Evolutionary conservation across 2,329 filamentous ascomycete genomes (phyloP).

Genomic region (Gaeumannomyces tritici): DNA sequence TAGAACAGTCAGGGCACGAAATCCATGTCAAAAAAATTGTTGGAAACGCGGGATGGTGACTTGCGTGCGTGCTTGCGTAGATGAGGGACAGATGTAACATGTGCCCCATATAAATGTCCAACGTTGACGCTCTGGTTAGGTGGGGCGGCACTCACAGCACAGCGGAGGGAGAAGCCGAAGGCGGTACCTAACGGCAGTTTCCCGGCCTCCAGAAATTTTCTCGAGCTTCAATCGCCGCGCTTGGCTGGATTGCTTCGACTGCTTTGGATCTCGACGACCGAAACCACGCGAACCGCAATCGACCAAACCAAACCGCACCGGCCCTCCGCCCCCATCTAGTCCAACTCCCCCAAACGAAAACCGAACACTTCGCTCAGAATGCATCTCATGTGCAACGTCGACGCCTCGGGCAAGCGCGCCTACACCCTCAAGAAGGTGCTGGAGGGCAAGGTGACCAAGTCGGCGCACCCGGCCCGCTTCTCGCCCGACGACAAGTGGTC

Average conservation of each 20-base stretch:
- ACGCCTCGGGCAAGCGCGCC: constrained; percentile 71
- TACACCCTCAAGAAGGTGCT: constrained; percentile 94
- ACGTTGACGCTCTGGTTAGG: too few relatives aligned
- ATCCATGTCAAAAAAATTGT: too few relatives aligned
- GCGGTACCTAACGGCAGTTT: background rate
- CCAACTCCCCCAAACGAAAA: background rate
- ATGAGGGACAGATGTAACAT: too few relatives aligned
- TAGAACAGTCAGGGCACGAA: too few relatives aligned
- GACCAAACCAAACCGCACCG: background rate
- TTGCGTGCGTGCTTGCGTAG: too few relatives aligned
- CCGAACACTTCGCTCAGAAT: constrained; percentile 16
- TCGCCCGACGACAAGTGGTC: constrained; percentile 99
- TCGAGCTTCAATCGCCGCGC: too few relatives aligned
- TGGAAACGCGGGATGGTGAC: too few relatives aligned
- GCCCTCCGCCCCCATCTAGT: background rate
- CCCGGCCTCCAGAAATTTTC: background rate
- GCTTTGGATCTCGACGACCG: background rate
- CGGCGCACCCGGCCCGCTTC: constrained; percentile 90
- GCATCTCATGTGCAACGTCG: constrained; percentile 76
- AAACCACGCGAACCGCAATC: background rate
- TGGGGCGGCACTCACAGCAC: background rate
- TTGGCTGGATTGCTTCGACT: too few relatives aligned
- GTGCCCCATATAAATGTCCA: too few relatives aligned
- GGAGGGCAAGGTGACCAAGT: constrained; percentile 82
- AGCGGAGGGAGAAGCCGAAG: background rate